Conservation (phyloP, 2,329 filamentous ascomycete genomes). For the Parastagonospora avenae region DNA sequence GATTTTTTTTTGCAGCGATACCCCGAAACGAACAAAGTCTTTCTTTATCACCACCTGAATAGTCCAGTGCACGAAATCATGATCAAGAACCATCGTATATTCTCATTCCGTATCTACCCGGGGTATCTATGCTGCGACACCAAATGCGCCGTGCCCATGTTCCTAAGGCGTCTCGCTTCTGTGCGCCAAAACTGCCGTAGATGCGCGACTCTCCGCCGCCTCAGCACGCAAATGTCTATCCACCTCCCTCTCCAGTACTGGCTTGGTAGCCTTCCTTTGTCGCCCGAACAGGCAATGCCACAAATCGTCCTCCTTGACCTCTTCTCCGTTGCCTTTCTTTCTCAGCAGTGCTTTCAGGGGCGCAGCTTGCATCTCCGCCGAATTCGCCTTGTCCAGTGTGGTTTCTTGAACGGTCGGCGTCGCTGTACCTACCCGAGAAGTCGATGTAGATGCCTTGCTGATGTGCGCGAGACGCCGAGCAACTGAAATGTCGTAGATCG, state of each 20-base stretch:
- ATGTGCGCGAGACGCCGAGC: conserved; percentile 79
- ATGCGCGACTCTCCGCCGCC: conserved; percentile 55
- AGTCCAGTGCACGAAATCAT: no score
- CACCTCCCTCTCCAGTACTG: conserved; percentile 51
- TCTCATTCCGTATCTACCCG: no score
- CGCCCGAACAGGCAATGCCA: conserved; percentile 88
- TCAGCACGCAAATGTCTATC: conserved; percentile 59
- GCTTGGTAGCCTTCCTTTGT: conserved; percentile 44
- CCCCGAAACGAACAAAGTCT: no score
- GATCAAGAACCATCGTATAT: no score
- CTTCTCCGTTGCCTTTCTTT: conserved; percentile 74
- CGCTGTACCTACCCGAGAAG: conserved; percentile 19
- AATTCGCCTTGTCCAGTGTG: conserved; percentile 81
- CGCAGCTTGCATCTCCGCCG: conserved; percentile 78
- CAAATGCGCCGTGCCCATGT: no score
- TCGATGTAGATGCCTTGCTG: conserved; percentile 21
- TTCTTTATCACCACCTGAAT: no score
- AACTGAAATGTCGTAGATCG: conserved; percentile 87
- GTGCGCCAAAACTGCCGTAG: no score
- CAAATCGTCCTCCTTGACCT: conserved; percentile 77
- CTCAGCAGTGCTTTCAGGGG: conserved; percentile 73
- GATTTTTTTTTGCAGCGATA: no score
- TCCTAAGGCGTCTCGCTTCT: no score
- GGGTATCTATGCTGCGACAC: no score
- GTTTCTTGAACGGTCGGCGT: conserved; percentile 58